These are phyloP conservation scores for Barnettozyma sp. DNA, from an alignment of 805 yeast species.

Conservation along the genomic window DNA sequence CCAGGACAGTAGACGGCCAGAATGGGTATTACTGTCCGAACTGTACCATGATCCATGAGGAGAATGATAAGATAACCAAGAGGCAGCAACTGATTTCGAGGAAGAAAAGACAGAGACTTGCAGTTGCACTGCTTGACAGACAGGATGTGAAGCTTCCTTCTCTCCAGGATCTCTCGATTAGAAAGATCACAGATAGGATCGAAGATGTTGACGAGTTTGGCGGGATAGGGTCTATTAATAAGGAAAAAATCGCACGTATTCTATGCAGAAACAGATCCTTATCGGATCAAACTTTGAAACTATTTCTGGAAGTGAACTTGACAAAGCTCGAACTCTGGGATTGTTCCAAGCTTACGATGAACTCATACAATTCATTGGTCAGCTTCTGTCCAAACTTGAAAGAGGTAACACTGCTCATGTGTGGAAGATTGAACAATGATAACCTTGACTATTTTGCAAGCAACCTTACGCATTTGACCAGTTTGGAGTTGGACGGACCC, in stretches of 20 bases:
- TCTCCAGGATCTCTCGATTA: conserved; percentile 77
- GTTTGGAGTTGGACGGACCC: conserved; percentile 78
- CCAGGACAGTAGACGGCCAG: conserved; percentile 39
- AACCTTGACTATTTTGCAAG: conserved; percentile 56
- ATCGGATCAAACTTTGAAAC: conserved; percentile 59
- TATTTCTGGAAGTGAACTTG: conserved; percentile 61
- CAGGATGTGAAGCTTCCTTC: conserved; percentile 56
- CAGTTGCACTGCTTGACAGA: conserved; percentile 77
- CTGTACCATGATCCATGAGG: conserved; percentile 40
- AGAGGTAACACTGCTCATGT: conserved; percentile 70
- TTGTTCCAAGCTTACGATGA: conserved; percentile 71
- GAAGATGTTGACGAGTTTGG: conserved; percentile 77
- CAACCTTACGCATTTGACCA: conserved; percentile 47
- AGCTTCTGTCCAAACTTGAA: conserved; percentile 72
- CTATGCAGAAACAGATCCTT: conserved; percentile 77
- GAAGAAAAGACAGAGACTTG: conserved; percentile 69
- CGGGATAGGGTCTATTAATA: conserved; percentile 71
- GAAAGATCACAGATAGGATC: conserved; percentile 56
- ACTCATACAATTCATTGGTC: conserved; percentile 62
- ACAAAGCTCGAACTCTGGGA: conserved; percentile 76
- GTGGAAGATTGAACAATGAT: conserved; percentile 85
- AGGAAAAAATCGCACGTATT: conserved; percentile 67
- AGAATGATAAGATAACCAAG: conserved; percentile 38
- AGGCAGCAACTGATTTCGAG: conserved; percentile 57
- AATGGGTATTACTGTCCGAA: conserved; percentile 63